These are phyloP conservation scores for Tetradesmus lagerheimii DNA, from an alignment of 139 green algal species.

Conservation along the genomic window DNA sequence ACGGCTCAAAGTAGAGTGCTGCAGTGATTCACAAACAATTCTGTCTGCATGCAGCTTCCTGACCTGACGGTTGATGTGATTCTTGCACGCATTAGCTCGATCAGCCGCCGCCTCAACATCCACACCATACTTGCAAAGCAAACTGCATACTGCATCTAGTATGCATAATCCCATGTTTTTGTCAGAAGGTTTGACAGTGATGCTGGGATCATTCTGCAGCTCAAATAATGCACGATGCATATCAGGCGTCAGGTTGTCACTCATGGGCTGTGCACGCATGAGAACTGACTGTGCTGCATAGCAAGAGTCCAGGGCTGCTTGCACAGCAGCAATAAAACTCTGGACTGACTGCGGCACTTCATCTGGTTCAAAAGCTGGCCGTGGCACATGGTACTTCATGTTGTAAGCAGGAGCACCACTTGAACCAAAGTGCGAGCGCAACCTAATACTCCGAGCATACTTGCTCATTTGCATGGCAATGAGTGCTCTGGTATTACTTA, in stretches of 20 bases:
- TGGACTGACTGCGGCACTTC: neutral
- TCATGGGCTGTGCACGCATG: neutral
- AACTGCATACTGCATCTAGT: no score
- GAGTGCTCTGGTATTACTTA: neutral
- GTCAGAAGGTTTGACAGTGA: no score
- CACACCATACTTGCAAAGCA: no score
- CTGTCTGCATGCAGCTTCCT: no score
- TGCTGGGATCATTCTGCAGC: no score
- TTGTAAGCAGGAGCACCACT: neutral
- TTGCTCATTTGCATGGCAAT: neutral
- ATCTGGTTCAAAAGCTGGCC: neutral
- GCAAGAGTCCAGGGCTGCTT: neutral
- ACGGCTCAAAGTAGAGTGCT: no score
- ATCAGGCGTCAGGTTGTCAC: constrained; percentile 1
- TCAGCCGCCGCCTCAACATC: no score
- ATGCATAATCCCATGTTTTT: no score
- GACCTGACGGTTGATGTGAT: no score
- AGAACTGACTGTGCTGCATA: neutral
- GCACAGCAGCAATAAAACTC: neutral
- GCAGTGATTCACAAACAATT: no score
- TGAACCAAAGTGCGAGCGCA: neutral
- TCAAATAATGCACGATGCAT: constrained; percentile 12
- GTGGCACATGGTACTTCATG: constrained; percentile 20
- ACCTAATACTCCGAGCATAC: constrained; percentile 5
- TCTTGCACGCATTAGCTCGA: no score